Base-by-base conservation (phyloP, 148 eudicot species). In the Silene conica region DNA sequence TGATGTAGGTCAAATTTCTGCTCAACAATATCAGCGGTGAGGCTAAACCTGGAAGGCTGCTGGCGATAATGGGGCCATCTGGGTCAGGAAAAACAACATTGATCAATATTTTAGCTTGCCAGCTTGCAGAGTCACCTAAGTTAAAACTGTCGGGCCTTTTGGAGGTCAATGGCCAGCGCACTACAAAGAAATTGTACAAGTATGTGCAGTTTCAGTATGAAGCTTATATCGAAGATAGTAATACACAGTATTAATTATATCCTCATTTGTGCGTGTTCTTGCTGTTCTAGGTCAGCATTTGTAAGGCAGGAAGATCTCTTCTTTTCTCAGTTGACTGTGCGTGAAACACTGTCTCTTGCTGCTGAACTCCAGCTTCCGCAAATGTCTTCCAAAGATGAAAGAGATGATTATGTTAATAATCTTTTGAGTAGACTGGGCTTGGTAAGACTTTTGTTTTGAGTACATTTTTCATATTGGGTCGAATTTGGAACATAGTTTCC, bases 81-180 rank as follows among this genome's bases (percentile, higher is more conserved):
- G 99, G 99, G 52, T 95, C 99, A 58, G 99, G 99, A 80, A 95
- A 95, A 87, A 95, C 99, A 5, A 95, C 99, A 38, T 81, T 95
- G 61, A 92, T 95, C 80, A 95, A 95, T 83, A 88, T 95, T 78
- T 76, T 95, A 79, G 92, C 97, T 13, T 87, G 94, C 69, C 99
- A 95, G 81, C 81, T 78, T 69, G 81, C 76, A 34, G 90, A 94
- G 26, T 95, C 99, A 21, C 85, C 96, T 54, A 80, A 90, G 61
- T 75, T 95, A 72, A 86, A 88, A 74, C 86, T 95, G 70, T 88
- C 99, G 11, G 99, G 97, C 68, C 88, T 89, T 75, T 79, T 95
- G 87, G 97, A 92, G 86, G 81, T 95, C 83, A 95, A 90, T 85
- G 99, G 99, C 74, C 89, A 77, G 31, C 78, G 78, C 46, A 54